phyloP scores from a whole-genome alignment of 2,329 filamentous ascomycete genomes.

The Phialocephala sp. region DNA sequence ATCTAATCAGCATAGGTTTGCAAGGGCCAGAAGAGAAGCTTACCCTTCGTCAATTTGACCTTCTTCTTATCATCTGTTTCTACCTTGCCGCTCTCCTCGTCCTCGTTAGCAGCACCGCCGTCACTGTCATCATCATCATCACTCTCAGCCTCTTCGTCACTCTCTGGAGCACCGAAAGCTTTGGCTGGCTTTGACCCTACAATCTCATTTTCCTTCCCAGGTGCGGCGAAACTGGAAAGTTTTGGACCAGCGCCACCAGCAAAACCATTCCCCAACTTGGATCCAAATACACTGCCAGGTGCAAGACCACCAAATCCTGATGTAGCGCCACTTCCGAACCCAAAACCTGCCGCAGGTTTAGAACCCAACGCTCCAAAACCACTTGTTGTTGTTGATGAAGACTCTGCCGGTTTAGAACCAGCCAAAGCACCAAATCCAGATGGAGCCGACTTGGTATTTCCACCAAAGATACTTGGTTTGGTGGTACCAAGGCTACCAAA shows the following conservation, averaged over 20 bases:
- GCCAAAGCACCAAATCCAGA: conserved; percentile 56
- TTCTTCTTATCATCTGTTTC: conserved; percentile 67
- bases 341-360: conserved; percentile 42
- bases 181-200: conserved; percentile 65
- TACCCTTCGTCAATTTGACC: conserved; percentile 71
- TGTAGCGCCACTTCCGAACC: conserved; percentile 42
- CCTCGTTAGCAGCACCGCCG: conserved; percentile 46
- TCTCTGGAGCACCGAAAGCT: conserved; percentile 79
- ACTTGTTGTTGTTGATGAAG: conserved; percentile 41
- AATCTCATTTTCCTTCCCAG: conserved; percentile 54
- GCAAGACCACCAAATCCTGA: conserved; percentile 44
- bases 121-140: conserved; percentile 49
- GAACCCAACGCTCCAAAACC: conserved; percentile 48
- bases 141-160: conserved; percentile 62
- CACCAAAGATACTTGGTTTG: conserved; percentile 57
- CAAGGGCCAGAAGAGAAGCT: conserved; percentile 40
- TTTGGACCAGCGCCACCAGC: conserved; percentile 48
- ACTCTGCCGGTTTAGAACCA: conserved; percentile 40
- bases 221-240: conserved; percentile 73
- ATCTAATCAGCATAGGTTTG: conserved; percentile 29
- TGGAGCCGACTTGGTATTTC: conserved; percentile 41
- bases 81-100: conserved; percentile 56
- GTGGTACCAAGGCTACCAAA: conserved; percentile 62
- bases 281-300: conserved; percentile 48
- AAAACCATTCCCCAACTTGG: conserved; percentile 50